Evolutionary conservation across 345 rosid genomes (phyloP).

Genomic region (Noccaea bulbosa): DNA sequence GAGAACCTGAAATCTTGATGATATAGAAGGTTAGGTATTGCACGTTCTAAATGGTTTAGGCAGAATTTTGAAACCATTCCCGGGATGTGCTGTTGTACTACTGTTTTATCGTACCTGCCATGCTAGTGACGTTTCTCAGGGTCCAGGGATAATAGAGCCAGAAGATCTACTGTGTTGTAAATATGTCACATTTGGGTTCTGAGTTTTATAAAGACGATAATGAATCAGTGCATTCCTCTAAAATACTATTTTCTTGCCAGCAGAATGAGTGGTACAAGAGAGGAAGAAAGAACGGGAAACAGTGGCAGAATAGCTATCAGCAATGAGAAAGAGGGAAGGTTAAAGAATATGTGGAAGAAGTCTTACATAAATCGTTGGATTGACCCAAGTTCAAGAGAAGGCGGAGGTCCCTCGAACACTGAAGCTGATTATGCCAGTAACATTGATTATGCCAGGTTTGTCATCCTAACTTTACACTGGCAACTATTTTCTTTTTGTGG

Average conservation of each 20-base stretch:
- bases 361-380: slow-evolving; percentile 86
- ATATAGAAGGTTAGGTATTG: slow-evolving; percentile 11
- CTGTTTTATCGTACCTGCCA: slow-evolving; percentile 7
- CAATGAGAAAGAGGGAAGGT: slow-evolving; percentile 70
- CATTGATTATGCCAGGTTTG: slow-evolving; percentile 81
- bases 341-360: slow-evolving; percentile 78
- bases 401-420: slow-evolving; percentile 44
- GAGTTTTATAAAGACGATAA: neutral
- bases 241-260: slow-evolving; percentile 46
- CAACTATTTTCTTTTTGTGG: neutral
- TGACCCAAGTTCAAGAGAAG: slow-evolving; percentile 60
- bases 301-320: slow-evolving; percentile 44
- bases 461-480: neutral
- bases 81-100: neutral
- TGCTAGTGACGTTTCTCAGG: slow-evolving; percentile 16
- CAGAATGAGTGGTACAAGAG: slow-evolving; percentile 52
- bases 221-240: neutral
- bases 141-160: slow-evolving; percentile 2
- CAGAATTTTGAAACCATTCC: neutral
- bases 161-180: neutral
- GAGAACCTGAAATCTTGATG: slow-evolving; percentile 2
- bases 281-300: slow-evolving; percentile 48
- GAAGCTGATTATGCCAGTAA: slow-evolving; percentile 49
- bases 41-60: slow-evolving; percentile 1
- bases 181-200: slow-evolving; percentile 1